Conservation (phyloP, 2,329 filamentous ascomycete genomes). For the Xylogone sp. region DNA sequence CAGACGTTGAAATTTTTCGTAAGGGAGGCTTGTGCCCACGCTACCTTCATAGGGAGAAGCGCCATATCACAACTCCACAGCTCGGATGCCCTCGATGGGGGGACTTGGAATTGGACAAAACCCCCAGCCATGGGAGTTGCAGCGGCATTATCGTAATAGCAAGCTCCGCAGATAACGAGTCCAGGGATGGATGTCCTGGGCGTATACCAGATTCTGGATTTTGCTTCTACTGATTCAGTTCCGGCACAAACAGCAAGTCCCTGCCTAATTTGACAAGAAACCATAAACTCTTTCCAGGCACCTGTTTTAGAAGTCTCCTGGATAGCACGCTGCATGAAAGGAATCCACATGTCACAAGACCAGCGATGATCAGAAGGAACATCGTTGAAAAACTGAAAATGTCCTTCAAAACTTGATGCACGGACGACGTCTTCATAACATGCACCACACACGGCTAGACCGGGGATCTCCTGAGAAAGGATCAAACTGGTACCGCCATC, state of each 20-base stretch:
- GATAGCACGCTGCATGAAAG: not conserved
- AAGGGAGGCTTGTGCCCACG: not conserved
- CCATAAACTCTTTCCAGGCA: not conserved
- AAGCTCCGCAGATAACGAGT: not conserved
- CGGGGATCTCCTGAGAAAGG: not conserved
- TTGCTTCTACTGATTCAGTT: not conserved
- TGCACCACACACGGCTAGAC: not conserved
- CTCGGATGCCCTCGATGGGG: not conserved
- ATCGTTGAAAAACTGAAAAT: not conserved
- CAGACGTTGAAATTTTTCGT: not conserved
- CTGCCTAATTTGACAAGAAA: not conserved
- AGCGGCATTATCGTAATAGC: not conserved
- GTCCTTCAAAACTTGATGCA: not conserved
- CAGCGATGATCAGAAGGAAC: not conserved
- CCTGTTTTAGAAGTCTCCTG: not conserved
- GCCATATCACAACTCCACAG: not conserved
- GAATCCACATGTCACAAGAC: not conserved
- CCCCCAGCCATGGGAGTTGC: not conserved
- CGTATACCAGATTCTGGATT: not conserved
- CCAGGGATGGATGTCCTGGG: not conserved
- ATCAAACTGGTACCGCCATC: not conserved
- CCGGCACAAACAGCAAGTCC: not conserved
- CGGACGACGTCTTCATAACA: not conserved
- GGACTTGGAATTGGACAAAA: not conserved
- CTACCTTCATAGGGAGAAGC: not conserved